phyloP scores from a whole-genome alignment of 2,329 filamentous ascomycete genomes.

The Botrytis sinoallii region DNA sequence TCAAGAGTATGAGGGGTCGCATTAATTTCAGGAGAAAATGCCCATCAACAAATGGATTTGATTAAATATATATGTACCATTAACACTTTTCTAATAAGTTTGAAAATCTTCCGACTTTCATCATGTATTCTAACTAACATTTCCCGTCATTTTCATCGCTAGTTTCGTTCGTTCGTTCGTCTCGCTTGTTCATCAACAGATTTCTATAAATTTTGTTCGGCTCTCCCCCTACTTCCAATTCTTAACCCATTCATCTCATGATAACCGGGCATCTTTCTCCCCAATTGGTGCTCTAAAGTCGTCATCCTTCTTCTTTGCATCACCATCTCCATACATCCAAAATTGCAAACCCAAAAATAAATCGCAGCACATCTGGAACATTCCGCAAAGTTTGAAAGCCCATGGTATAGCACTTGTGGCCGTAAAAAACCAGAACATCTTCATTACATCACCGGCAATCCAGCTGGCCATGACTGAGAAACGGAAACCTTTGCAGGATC shows the following conservation, averaged over 20 bases:
- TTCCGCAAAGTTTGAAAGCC: slow-evolving; percentile 78
- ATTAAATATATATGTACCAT: not conserved
- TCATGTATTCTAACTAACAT: not conserved
- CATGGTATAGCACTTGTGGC: slow-evolving; percentile 66
- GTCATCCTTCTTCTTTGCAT: slow-evolving; percentile 28
- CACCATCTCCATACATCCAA: slow-evolving; percentile 60
- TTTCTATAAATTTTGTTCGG: not conserved
- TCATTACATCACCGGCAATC: slow-evolving; percentile 79
- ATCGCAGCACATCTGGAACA: slow-evolving; percentile 79
- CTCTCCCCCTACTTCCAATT: not conserved
- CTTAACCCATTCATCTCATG: slow-evolving; percentile 11
- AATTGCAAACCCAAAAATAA: slow-evolving; percentile 72
- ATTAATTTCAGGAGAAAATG: not conserved
- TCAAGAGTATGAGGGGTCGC: not conserved
- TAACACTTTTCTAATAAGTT: not conserved
- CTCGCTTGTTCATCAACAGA: not conserved
- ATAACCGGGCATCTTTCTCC: slow-evolving; percentile 36
- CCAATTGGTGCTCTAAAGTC: slow-evolving; percentile 26
- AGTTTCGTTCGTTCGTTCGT: not conserved
- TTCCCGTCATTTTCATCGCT: not conserved
- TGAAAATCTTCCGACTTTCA: not conserved
- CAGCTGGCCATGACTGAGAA: slow-evolving; percentile 73
- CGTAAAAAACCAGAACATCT: slow-evolving; percentile 83
- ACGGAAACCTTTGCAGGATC: slow-evolving; percentile 75
- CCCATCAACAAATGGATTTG: not conserved